Conservation (phyloP, 2,329 filamentous ascomycete species). For the Metarhizium brunneum region DNA sequence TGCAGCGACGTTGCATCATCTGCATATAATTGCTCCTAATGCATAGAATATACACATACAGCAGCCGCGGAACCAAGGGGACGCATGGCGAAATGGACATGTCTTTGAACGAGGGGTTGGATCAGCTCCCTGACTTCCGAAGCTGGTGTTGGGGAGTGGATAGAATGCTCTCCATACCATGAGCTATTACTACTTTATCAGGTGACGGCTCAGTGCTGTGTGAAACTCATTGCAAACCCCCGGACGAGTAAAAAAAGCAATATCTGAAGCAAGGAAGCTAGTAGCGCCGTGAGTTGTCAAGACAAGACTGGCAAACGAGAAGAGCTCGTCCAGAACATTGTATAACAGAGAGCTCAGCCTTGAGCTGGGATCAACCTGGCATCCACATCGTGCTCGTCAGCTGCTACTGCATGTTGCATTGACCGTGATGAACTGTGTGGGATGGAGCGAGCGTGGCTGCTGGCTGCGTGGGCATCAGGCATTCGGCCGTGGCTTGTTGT, state of each 20-base stretch:
- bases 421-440: conserved; percentile 1
- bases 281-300: neutral
- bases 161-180: too few species aligned
- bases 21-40: neutral
- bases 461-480: neutral
- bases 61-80: neutral
- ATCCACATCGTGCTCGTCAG: neutral
- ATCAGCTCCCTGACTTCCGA: neutral
- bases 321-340: neutral
- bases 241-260: neutral
- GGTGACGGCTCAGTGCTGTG: neutral
- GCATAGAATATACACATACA: neutral
- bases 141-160: too few species aligned
- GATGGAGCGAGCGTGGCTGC: neutral
- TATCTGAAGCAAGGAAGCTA: neutral
- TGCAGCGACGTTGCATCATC: neutral
- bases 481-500: neutral
- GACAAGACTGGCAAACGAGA: neutral
- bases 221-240: neutral
- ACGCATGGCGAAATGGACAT: neutral
- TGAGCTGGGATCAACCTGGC: neutral
- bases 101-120: neutral
- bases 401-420: neutral
- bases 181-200: neutral
- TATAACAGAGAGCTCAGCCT: neutral